Evolutionary conservation across 768 basidiomycete species (phyloP).

Genomic region (Serpula lacrymans): DNA sequence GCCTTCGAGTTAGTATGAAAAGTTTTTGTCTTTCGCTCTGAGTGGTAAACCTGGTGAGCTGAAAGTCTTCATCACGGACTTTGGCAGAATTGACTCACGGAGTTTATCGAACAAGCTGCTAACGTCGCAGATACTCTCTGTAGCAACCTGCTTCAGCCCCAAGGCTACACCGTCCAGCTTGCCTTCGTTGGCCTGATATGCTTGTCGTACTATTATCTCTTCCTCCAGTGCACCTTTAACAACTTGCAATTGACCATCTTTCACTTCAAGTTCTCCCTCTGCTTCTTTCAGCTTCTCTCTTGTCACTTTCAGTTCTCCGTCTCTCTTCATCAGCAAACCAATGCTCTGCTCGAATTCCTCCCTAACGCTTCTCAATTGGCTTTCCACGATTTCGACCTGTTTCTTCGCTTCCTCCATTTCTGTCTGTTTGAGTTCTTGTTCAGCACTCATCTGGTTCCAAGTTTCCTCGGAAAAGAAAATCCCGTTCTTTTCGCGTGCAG

Average conservation of each 20-base stretch:
- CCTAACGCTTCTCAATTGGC: constrained; percentile 71
- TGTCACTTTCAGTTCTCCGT: constrained; percentile 70
- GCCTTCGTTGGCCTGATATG: constrained; percentile 72
- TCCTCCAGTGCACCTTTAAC: constrained; percentile 69
- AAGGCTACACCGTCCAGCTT: constrained; percentile 69
- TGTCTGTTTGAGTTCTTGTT: constrained; percentile 73
- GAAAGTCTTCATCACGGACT: not conserved
- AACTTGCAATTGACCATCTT: constrained; percentile 53
- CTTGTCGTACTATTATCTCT: constrained; percentile 73
- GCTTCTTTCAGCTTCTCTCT: constrained; percentile 52
- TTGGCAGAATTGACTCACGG: constrained; percentile 43
- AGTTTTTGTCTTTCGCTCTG: constrained; percentile 71
- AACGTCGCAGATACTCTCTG: constrained; percentile 71
- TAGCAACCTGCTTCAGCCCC: constrained; percentile 59
- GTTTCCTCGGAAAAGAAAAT: constrained; percentile 91
- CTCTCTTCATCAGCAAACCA: constrained; percentile 65
- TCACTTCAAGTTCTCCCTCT: constrained; percentile 48
- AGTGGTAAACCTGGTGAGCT: constrained; percentile 7
- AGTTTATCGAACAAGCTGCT: constrained; percentile 76
- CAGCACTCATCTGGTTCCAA: constrained; percentile 77
- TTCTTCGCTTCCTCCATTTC: constrained; percentile 81
- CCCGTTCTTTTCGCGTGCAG: constrained; percentile 94
- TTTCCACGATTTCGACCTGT: constrained; percentile 79
- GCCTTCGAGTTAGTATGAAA: constrained; percentile 63
- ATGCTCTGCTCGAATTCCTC: constrained; percentile 94